Base-by-base conservation (phyloP, 345 rosid genomes). In the Hibiscus syriacus region DNA sequence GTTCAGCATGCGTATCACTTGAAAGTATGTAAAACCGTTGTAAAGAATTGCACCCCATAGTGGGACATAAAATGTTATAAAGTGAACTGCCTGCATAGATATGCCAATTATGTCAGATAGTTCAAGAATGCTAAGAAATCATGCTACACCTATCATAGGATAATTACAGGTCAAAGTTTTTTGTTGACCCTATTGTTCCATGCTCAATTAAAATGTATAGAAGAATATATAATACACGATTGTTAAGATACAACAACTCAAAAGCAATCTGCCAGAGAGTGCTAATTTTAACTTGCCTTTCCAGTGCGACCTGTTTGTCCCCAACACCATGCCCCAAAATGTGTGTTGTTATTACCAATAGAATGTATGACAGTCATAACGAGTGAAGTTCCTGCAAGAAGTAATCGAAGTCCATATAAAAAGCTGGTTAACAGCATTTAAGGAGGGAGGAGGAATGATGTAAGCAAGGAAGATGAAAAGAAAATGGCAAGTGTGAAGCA, bases 11-110 rank as follows among this genome's bases (percentile, higher is more conserved):
- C 97, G 86, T 70, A 90, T 93, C 76, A 93, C 98, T 80, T 93
- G 98, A 73, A 90, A 82, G 73, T 93, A 93, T 8, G 92, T 88
- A 80, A 86, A 78, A 62, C 96, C 98, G 72, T 93, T 93, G 87
- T 90, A 93, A 70, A 93, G 89, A 76, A 93, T 93, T 58, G 98
- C 97, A 39, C 92, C 93, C 98, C 97, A 93, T 26, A 93, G 87
- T 4, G 98, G 98, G 2, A 82, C 83, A 27, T 90, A 93, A 53
- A 93, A 90, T 17, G 97, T 93, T 72, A 90, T 73, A 53, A 93
- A 93, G 64, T 90, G 97, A 75, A 88, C 81, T 48, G 96, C 98
- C 97, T 93, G 96, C 83, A 80, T 17, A 50, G 30, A 64, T 61
- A 17, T 0, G 56, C 19, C 52, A 50, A 58, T 5, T 34, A 60